Percentiles rank a stretch among this genome's conserved stretches.
Evolutionary conservation across 345 rosid genomes (phyloP).

Genomic region (Citrus trifoliata): DNA sequence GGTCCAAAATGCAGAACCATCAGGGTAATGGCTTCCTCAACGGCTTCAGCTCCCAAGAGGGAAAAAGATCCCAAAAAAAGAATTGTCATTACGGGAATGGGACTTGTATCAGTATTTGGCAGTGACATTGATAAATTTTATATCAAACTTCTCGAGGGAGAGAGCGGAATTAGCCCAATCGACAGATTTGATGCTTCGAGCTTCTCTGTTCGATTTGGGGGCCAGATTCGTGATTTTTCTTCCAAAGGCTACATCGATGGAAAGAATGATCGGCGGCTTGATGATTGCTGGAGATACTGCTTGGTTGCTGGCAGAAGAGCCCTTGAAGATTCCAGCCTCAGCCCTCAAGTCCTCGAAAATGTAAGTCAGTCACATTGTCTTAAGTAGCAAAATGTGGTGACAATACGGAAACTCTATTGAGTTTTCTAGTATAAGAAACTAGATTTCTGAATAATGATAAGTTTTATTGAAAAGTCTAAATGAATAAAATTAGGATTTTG

Average conservation of each 20-base stretch:
- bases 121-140: slow-evolving; percentile 40
- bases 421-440: no score
- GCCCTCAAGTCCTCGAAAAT: slow-evolving; percentile 40
- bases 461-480: no score
- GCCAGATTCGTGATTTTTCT: slow-evolving; percentile 61
- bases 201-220: slow-evolving; percentile 54
- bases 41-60: slow-evolving; percentile 49
- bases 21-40: slow-evolving; percentile 44
- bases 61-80: slow-evolving; percentile 53
- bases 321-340: slow-evolving; percentile 52
- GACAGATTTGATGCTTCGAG: slow-evolving; percentile 60
- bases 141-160: slow-evolving; percentile 55
- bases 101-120: slow-evolving; percentile 59
- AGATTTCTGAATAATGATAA: no score
- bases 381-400: not conserved
- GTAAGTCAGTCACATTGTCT: slow-evolving; percentile 25
- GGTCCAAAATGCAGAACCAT: slow-evolving; percentile 37
- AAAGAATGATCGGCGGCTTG: slow-evolving; percentile 63
- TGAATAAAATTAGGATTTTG: no score
- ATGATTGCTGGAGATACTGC: slow-evolving; percentile 72
- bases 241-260: slow-evolving; percentile 62
- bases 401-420: no score
- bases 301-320: slow-evolving; percentile 60
- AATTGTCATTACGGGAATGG: slow-evolving; percentile 68
- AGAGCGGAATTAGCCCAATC: slow-evolving; percentile 61